phyloP scores from a whole-genome alignment of 495 filamentous ascomycete genomes.

The Cladorrhinum samala region DNA sequence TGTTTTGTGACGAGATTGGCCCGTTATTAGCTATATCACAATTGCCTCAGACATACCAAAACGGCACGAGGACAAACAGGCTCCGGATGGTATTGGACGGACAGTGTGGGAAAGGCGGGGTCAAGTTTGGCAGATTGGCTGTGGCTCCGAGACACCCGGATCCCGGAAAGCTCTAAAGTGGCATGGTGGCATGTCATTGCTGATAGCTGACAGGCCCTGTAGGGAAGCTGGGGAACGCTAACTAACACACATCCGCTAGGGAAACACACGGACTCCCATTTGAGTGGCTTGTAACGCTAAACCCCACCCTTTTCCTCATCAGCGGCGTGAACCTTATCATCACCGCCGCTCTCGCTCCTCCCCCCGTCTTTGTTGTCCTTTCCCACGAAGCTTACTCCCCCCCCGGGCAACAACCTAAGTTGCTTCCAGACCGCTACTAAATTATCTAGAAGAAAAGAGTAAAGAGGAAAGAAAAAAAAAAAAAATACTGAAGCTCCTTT shows the following conservation, averaged over 20 bases:
- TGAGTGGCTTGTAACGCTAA: too few relatives aligned
- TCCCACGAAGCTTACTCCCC: neutral
- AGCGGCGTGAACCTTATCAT: neutral
- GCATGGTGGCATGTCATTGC: constrained; percentile 11
- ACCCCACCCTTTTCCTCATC: neutral
- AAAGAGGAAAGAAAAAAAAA: neutral
- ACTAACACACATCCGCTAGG: too few relatives aligned
- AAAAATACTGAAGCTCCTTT: neutral
- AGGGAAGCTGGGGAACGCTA: too few relatives aligned
- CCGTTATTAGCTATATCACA: too few relatives aligned
- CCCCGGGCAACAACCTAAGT: too few relatives aligned
- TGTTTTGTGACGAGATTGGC: neutral
- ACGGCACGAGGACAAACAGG: neutral
- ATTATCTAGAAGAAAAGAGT: neutral
- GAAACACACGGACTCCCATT: neutral
- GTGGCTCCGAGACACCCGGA: neutral
- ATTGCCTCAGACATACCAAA: too few relatives aligned
- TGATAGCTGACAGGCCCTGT: neutral
- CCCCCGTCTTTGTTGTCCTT: neutral
- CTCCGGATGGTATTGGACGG: neutral
- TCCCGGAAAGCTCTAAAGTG: neutral
- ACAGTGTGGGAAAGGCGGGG: constrained; percentile 5
- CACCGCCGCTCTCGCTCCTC: neutral
- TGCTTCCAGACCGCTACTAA: neutral
- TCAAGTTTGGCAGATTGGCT: neutral